Conservation (phyloP, 2,329 filamentous ascomycete genomes). For the Camillea tinctor region DNA sequence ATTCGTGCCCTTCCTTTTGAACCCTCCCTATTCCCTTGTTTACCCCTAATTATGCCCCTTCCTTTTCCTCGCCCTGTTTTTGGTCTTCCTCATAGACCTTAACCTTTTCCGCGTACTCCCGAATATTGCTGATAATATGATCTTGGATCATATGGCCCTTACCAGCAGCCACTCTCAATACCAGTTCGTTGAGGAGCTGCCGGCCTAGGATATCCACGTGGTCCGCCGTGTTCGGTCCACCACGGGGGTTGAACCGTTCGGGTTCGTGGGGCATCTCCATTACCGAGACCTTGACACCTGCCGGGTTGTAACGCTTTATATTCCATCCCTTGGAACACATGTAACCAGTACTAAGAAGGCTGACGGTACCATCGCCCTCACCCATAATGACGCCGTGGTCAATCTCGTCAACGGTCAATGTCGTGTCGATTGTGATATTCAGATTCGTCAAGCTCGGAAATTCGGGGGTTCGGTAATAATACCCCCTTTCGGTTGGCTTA, state of each 20-base stretch:
- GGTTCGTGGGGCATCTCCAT: constrained; percentile 98
- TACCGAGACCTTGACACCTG: constrained; percentile 74
- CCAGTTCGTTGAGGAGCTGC: constrained; percentile 84
- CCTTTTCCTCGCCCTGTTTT: constrained; percentile 4
- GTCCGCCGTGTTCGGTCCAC: constrained; percentile 72
- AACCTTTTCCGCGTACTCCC: constrained; percentile 77
- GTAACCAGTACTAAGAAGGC: constrained; percentile 86
- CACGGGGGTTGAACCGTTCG: constrained; percentile 82
- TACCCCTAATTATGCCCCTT: constrained; percentile 8
- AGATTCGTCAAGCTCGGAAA: constrained; percentile 62
- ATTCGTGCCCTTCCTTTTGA: neutral
- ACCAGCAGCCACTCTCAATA: constrained; percentile 82
- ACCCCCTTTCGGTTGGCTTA: constrained; percentile 88
- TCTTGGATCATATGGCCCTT: constrained; percentile 77
- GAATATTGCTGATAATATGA: constrained; percentile 76
- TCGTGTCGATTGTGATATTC: constrained; percentile 73
- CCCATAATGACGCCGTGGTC: constrained; percentile 95
- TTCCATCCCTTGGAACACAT: constrained; percentile 97
- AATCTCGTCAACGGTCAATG: constrained; percentile 55
- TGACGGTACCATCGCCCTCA: constrained; percentile 95
- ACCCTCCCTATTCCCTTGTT: neutral
- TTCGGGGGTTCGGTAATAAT: constrained; percentile 79
- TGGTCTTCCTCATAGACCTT: constrained; percentile 69
- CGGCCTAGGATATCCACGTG: constrained; percentile 95
- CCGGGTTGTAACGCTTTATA: constrained; percentile 90